Evolutionary conservation across 331 rosid genomes (phyloP).

Genomic region (Prunus yedoensis): DNA sequence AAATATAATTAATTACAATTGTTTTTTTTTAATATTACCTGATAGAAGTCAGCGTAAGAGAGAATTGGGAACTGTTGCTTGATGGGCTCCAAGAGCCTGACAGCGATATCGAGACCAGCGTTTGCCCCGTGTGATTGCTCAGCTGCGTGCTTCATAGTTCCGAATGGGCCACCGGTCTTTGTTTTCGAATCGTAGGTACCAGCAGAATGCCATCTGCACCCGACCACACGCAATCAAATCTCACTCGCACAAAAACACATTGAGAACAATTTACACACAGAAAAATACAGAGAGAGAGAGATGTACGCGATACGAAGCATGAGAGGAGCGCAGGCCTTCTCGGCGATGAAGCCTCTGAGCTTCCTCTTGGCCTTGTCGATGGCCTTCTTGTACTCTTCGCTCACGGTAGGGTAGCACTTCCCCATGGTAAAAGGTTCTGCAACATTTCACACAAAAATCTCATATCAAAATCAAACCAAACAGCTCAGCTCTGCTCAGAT

Average conservation of each 20-base stretch:
- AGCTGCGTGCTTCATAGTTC: constrained; percentile 58
- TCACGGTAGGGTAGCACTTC: constrained; percentile 75
- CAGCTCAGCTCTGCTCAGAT: neutral
- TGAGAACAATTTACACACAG: neutral
- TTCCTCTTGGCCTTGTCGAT: constrained; percentile 83
- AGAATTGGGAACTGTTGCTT: constrained; percentile 74
- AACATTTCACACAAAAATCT: constrained; percentile 12
- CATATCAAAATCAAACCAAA: neutral
- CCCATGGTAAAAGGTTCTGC: constrained; percentile 55
- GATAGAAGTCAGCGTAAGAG: constrained; percentile 82
- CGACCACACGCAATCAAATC: neutral
- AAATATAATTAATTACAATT: too few species aligned
- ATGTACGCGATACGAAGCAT: constrained; percentile 89
- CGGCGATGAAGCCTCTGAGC: constrained; percentile 92
- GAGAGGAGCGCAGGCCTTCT: constrained; percentile 88
- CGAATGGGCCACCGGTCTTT: constrained; percentile 92
- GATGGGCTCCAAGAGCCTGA: constrained; percentile 90
- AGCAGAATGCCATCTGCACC: constrained; percentile 94
- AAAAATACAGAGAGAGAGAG: neutral
- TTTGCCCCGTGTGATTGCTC: constrained; percentile 87
- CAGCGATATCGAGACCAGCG: constrained; percentile 86
- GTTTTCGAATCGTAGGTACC: constrained; percentile 71
- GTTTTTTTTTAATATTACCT: constrained; percentile 35
- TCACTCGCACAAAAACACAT: neutral
- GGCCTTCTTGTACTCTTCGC: constrained; percentile 71